These are phyloP conservation scores for Candida pini DNA, from an alignment of 805 yeast genomes.

Conservation along the genomic window DNA sequence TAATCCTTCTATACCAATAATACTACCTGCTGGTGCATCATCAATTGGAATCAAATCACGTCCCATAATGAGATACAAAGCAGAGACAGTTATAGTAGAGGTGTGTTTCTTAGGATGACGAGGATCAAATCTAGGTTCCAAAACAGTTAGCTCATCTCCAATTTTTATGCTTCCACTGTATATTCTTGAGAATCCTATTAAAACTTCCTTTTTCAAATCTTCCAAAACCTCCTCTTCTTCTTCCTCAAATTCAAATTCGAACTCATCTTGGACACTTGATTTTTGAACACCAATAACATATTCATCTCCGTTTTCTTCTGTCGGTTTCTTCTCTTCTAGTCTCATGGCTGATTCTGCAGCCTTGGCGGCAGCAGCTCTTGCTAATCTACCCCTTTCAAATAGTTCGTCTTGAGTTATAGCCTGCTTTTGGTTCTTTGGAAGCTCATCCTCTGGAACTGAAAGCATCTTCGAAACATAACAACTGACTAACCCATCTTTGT, in stretches of 20 bases:
- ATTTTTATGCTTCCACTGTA: slow-evolving; percentile 76
- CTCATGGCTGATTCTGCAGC: slow-evolving; percentile 51
- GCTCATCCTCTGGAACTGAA: slow-evolving; percentile 75
- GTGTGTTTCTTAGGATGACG: slow-evolving; percentile 47
- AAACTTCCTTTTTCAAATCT: slow-evolving; percentile 46
- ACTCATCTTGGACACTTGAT: slow-evolving; percentile 12
- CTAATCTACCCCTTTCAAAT: slow-evolving; percentile 54
- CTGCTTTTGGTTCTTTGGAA: slow-evolving; percentile 52
- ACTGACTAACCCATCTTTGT: slow-evolving; percentile 53
- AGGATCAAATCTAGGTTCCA: slow-evolving; percentile 88
- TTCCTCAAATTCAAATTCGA: slow-evolving; percentile 39
- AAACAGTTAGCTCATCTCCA: slow-evolving; percentile 70
- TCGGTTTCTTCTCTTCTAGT: slow-evolving; percentile 24
- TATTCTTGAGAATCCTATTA: slow-evolving; percentile 84
- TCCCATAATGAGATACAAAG: slow-evolving; percentile 85
- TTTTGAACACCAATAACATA: slow-evolving; percentile 2
- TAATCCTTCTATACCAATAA: slow-evolving; percentile 90
- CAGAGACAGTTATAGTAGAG: slow-evolving; percentile 55
- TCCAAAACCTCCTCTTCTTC: slow-evolving; percentile 39
- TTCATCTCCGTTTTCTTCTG: too few species aligned
- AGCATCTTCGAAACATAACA: slow-evolving; percentile 89
- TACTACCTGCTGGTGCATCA: slow-evolving; percentile 88
- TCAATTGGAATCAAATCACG: slow-evolving; percentile 74
- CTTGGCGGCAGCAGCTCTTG: slow-evolving; percentile 60
- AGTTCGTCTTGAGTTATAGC: slow-evolving; percentile 49